These are phyloP conservation scores for Draba incana DNA, from an alignment of 345 rosid genomes.

Conservation along the genomic window DNA sequence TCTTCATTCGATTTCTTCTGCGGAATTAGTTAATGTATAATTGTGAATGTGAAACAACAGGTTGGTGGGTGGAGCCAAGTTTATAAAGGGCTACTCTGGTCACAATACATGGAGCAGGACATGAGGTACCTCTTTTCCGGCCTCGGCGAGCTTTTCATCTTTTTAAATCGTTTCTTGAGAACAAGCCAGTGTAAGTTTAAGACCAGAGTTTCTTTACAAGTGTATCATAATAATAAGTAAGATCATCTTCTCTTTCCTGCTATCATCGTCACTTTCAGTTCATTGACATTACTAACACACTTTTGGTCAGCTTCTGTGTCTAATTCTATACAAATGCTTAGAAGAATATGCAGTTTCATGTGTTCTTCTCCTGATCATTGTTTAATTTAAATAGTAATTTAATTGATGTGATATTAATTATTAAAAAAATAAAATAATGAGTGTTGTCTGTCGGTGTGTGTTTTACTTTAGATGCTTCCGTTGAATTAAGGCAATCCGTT, in stretches of 20 bases:
- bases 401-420: neutral
- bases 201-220: slow-evolving; percentile 19
- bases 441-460: slow-evolving; percentile 34
- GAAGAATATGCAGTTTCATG: neutral
- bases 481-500: slow-evolving; percentile 26
- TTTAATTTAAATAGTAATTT: slow-evolving; percentile 9
- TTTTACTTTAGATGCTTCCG: slow-evolving; percentile 22
- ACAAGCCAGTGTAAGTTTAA: slow-evolving; percentile 56
- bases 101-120: slow-evolving; percentile 91
- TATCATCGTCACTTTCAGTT: neutral
- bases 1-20: too few species aligned
- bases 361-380: neutral
- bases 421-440: neutral
- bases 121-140: slow-evolving; percentile 83
- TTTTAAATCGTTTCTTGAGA: slow-evolving; percentile 79
- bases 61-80: slow-evolving; percentile 98
- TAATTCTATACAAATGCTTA: slow-evolving; percentile 7
- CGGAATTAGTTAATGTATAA: neutral
- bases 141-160: slow-evolving; percentile 86
- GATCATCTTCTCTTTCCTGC: neutral
- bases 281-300: neutral
- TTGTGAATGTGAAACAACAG: slow-evolving; percentile 48
- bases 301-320: slow-evolving; percentile 14
- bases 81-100: slow-evolving; percentile 81
- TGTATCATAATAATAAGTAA: slow-evolving; percentile 14